phyloP scores from a whole-genome alignment of 192 early-diverging fungal genomes.

The Coemansia aciculifera region DNA sequence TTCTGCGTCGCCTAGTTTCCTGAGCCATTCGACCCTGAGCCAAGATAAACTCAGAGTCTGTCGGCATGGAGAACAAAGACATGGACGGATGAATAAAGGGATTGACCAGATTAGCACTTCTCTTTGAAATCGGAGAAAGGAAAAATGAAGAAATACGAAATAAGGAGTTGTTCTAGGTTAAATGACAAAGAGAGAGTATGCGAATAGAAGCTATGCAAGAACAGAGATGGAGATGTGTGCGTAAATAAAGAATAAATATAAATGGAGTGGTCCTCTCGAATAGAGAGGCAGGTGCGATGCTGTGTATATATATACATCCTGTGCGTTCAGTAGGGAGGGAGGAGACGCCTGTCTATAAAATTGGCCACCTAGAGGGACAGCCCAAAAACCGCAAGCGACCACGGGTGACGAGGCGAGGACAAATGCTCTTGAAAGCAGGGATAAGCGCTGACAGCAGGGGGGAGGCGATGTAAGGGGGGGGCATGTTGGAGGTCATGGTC shows the following conservation, averaged over 20 bases:
- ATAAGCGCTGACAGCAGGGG: neutral
- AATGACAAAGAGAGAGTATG: neutral
- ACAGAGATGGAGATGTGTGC: neutral
- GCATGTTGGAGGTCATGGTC: constrained; percentile 9
- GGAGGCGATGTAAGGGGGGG: neutral
- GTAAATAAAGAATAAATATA: neutral
- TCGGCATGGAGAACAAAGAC: constrained; percentile 31
- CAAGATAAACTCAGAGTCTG: constrained; percentile 38
- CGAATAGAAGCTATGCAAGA: neutral
- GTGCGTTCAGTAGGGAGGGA: neutral
- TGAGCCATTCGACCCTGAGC: constrained; percentile 33
- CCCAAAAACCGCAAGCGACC: constrained; percentile 6
- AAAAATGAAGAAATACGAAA: neutral
- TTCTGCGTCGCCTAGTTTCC: constrained; percentile 36
- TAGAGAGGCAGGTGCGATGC: constrained; percentile 2
- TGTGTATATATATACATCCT: neutral
- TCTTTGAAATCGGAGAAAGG: neutral
- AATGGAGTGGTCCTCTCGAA: neutral
- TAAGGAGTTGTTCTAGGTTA: neutral
- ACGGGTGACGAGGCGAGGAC: constrained; percentile 1
- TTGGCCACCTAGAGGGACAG: neutral
- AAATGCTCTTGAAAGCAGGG: neutral
- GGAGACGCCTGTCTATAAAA: neutral
- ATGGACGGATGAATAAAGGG: neutral
- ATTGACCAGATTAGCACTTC: neutral